Evolutionary conservation across 106 monocot genomes (phyloP).

Genomic region (Alisma plantagoaquatica): DNA sequence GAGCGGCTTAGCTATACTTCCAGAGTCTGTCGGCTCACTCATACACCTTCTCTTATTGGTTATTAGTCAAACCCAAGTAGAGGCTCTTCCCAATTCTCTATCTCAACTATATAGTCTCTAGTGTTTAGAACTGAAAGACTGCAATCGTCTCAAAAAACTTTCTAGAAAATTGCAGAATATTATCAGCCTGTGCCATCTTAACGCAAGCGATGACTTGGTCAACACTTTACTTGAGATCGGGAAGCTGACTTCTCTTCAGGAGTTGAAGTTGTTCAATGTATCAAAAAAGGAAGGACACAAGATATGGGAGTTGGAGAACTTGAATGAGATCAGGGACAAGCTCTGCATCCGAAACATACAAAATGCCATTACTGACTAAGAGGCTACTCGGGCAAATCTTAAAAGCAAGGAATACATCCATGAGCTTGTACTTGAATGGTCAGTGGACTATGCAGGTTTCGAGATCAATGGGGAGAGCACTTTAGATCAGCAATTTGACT

Average conservation of each 20-base stretch:
- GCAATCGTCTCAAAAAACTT: background rate
- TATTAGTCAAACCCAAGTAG: background rate
- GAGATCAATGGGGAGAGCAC: background rate
- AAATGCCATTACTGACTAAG: slow-evolving; percentile 1
- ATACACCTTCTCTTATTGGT: background rate
- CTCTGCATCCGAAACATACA: slow-evolving; percentile 7
- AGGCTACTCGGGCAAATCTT: background rate
- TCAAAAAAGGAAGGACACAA: background rate
- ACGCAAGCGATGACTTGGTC: slow-evolving; percentile 1
- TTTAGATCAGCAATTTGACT: background rate
- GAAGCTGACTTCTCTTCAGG: slow-evolving; percentile 6
- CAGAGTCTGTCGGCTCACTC: background rate
- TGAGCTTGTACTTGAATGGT: slow-evolving; percentile 5
- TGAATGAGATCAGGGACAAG: slow-evolving; percentile 4
- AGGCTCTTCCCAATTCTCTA: background rate
- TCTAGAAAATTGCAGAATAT: slow-evolving; percentile 1
- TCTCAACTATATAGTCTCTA: background rate
- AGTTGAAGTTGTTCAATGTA: slow-evolving; percentile 2
- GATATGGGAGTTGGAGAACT: slow-evolving; percentile 4
- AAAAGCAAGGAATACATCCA: background rate
- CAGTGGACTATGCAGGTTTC: background rate
- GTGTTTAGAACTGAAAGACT: background rate
- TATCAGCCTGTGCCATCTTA: slow-evolving; percentile 15
- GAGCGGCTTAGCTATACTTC: background rate
- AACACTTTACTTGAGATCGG: background rate